These are phyloP conservation scores for Galerina marginata DNA, from an alignment of 768 basidiomycete genomes.

Conservation along the genomic window DNA sequence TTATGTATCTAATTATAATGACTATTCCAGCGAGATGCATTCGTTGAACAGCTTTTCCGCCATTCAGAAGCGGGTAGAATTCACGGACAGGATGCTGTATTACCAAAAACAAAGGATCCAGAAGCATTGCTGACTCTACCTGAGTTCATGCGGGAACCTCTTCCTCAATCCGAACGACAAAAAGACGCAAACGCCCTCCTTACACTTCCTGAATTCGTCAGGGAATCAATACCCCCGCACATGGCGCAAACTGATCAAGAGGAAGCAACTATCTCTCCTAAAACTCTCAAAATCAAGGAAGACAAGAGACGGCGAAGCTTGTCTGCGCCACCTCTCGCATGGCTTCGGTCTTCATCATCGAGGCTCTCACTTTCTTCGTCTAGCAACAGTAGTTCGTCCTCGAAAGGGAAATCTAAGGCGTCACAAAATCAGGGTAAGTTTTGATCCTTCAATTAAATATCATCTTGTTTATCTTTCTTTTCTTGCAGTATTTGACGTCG, in stretches of 20 bases:
- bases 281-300: constrained; percentile 22
- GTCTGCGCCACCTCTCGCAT: constrained; percentile 65
- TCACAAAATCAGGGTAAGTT: constrained; percentile 22
- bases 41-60: constrained; percentile 74
- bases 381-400: constrained; percentile 18
- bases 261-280: neutral
- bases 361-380: constrained; percentile 21
- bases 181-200: constrained; percentile 54
- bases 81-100: constrained; percentile 78
- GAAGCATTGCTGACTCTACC: constrained; percentile 60
- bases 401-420: constrained; percentile 26
- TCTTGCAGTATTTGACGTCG: constrained; percentile 46
- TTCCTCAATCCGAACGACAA: constrained; percentile 36
- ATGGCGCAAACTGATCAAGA: constrained; percentile 21
- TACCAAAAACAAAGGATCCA: constrained; percentile 52
- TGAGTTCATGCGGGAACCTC: constrained; percentile 65
- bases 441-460: neutral
- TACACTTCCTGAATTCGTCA: constrained; percentile 64
- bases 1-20: neutral
- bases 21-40: constrained; percentile 62
- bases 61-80: constrained; percentile 79
- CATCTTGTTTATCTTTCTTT: constrained; percentile 12
- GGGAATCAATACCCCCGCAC: constrained; percentile 46
- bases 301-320: constrained; percentile 52
- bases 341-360: constrained; percentile 49